Percentiles rank a stretch among this genome's conserved stretches.
phyloP scores from a whole-genome alignment of 1,284 basidiomycete genomes.

The Tilletiopsis washingtonensis region DNA sequence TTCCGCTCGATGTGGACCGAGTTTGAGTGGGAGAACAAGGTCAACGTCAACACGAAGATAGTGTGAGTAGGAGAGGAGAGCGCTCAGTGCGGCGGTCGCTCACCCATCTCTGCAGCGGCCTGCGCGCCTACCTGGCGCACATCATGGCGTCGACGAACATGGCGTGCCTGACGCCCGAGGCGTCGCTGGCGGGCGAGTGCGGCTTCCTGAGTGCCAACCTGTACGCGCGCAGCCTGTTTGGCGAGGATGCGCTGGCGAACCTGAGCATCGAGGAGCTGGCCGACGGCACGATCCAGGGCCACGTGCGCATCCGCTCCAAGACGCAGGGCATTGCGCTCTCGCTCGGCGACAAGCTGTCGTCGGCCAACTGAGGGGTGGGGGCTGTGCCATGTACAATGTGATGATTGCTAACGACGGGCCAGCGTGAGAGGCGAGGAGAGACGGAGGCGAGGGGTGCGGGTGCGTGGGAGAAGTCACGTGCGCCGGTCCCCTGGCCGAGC shows the following conservation, averaged over 20 bases:
- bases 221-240: conserved; percentile 83
- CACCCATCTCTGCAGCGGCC: conserved; percentile 54
- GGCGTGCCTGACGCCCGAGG: conserved; percentile 90
- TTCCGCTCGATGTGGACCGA: conserved; percentile 85
- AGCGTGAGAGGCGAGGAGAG: too few species aligned
- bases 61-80: conserved; percentile 54
- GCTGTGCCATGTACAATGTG: too few species aligned
- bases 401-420: too few species aligned
- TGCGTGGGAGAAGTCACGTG: too few species aligned
- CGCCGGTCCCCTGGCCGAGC: too few species aligned
- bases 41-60: conserved; percentile 77
- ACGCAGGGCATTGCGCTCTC: conserved; percentile 68
- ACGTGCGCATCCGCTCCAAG: conserved; percentile 43
- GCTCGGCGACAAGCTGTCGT: too few species aligned
- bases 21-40: conserved; percentile 97
- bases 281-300: conserved; percentile 49
- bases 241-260: conserved; percentile 96
- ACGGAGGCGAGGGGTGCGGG: too few species aligned
- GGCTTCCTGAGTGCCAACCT: conserved; percentile 86
- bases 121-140: conserved; percentile 74
- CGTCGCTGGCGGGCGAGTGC: conserved; percentile 80
- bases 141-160: conserved; percentile 83
- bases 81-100: not conserved
- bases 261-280: conserved; percentile 85
- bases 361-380: too few species aligned